These are phyloP conservation scores for Adansonia rubrostipa DNA, from an alignment of 441 rosid genomes.

Conservation along the genomic window DNA sequence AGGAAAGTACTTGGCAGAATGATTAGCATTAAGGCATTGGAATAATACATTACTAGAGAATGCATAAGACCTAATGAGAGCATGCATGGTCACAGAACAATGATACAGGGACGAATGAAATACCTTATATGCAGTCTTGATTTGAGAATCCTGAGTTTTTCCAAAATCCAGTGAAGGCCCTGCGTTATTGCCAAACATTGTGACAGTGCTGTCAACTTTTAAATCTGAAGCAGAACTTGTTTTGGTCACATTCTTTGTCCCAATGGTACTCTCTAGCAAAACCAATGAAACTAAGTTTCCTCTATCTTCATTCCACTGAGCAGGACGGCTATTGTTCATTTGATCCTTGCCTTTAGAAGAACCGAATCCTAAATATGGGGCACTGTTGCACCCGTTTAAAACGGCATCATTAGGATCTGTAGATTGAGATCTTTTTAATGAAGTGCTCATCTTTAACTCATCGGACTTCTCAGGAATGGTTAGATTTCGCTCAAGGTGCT, in stretches of 20 bases:
- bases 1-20: background rate
- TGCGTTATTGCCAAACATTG: conserved; percentile 30
- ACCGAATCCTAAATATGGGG: conserved; percentile 33
- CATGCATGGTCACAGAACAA: background rate
- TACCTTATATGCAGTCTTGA: conserved; percentile 47
- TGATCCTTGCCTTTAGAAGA: conserved; percentile 35
- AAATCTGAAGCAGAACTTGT: conserved; percentile 41
- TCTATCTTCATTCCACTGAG: conserved; percentile 40
- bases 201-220: conserved; percentile 29
- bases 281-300: conserved; percentile 37
- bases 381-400: conserved; percentile 35
- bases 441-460: conserved; percentile 73
- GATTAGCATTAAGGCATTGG: background rate
- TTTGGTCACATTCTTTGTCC: conserved; percentile 34
- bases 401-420: conserved; percentile 35
- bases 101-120: conserved; percentile 7
- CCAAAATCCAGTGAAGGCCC: conserved; percentile 38
- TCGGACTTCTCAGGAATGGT: conserved; percentile 66
- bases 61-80: background rate
- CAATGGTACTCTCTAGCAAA: conserved; percentile 35
- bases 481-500: conserved; percentile 69
- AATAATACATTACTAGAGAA: background rate
- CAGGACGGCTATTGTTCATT: conserved; percentile 34
- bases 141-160: conserved; percentile 39
- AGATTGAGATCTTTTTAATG: conserved; percentile 49